Evolutionary conservation across 805 yeast species (phyloP).

Genomic region (Yamadazyma tumulicola): DNA sequence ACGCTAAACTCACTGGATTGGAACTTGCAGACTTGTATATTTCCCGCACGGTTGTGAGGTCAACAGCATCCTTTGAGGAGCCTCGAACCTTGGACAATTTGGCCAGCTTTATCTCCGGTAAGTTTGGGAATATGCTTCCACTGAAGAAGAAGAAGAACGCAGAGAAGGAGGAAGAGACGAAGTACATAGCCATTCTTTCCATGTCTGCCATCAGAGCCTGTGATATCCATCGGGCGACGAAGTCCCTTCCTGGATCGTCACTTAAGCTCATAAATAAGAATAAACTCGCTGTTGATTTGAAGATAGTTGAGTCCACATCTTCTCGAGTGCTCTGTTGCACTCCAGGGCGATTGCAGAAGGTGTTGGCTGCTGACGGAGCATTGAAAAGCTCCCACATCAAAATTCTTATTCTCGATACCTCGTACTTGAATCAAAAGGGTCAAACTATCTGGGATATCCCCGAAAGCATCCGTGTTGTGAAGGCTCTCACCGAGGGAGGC

Average conservation of each 20-base stretch:
- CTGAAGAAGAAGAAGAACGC: constrained; percentile 23
- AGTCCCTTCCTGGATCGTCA: constrained; percentile 48
- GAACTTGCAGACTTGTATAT: constrained; percentile 68
- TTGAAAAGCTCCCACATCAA: constrained; percentile 43
- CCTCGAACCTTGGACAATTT: constrained; percentile 56
- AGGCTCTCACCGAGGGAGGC: constrained; percentile 37
- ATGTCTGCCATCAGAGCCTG: constrained; percentile 86
- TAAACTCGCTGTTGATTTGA: constrained; percentile 60
- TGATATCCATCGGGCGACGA: constrained; percentile 68
- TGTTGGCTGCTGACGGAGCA: constrained; percentile 42
- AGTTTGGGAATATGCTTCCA: constrained; percentile 47
- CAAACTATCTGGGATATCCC: constrained; percentile 58
- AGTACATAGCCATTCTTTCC: constrained; percentile 52
- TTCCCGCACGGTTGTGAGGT: constrained; percentile 53
- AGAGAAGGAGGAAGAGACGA: constrained; percentile 30
- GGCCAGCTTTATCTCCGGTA: constrained; percentile 48
- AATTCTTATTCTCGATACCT: constrained; percentile 56
- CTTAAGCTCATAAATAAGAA: constrained; percentile 74
- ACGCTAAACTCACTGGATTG: constrained; percentile 67
- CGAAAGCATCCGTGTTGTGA: constrained; percentile 42
- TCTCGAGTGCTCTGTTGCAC: constrained; percentile 59
- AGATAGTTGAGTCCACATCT: constrained; percentile 39
- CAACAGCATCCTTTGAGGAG: constrained; percentile 54
- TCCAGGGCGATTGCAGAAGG: constrained; percentile 54
- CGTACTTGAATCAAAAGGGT: constrained; percentile 58